Conservation (phyloP, 495 filamentous ascomycete species). For the Trichoderma gamsii region DNA sequence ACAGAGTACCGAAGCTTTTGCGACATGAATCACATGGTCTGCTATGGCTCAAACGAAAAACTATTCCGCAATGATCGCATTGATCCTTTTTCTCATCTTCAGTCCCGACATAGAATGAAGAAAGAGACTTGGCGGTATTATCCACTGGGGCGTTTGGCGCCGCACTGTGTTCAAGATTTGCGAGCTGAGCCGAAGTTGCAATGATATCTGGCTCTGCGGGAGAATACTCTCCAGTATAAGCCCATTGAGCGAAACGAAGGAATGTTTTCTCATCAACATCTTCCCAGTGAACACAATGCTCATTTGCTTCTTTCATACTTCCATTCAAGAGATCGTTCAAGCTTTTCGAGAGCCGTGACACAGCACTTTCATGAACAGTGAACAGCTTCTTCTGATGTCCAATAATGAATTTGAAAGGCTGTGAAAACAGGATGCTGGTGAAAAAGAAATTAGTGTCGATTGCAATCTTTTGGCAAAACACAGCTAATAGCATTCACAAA, state of each 20-base stretch:
- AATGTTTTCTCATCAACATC: not conserved
- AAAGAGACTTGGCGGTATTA: not conserved
- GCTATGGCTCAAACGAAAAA: not conserved
- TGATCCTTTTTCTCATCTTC: not conserved
- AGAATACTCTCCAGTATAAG: not conserved
- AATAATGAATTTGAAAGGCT: not conserved
- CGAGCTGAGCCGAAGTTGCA: not conserved
- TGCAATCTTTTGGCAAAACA: not conserved
- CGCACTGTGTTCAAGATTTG: not conserved
- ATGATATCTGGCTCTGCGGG: not conserved
- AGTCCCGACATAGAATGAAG: not conserved
- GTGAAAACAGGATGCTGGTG: not conserved
- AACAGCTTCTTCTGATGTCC: not conserved
- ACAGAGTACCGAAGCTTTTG: not conserved
- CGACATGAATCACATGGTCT: not conserved
- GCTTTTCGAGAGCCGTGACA: not conserved
- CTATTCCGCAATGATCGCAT: no score
- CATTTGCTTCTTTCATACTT: not conserved
- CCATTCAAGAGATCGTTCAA: not conserved
- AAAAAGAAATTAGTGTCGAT: not conserved
- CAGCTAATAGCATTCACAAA: not conserved
- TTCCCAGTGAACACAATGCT: not conserved
- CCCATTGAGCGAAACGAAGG: not conserved
- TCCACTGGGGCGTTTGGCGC: not conserved
- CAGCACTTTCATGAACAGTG: not conserved